Evolutionary conservation across 2,329 filamentous ascomycete genomes (phyloP).

Genomic region (Mollisiaceae sp.): DNA sequence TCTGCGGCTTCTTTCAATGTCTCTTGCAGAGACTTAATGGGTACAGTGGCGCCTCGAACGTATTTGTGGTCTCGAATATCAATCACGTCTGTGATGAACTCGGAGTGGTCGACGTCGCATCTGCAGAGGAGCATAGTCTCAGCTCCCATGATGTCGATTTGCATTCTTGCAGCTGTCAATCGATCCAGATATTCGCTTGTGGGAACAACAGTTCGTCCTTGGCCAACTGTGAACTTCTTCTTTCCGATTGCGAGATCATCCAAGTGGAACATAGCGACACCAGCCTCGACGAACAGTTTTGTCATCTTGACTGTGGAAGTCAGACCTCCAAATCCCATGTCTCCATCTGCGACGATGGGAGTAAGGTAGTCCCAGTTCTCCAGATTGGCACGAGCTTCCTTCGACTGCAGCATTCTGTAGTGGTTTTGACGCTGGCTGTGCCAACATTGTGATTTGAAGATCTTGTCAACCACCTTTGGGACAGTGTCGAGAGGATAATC

Average conservation of each 20-base stretch:
- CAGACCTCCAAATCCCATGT: constrained; percentile 50
- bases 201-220: constrained; percentile 48
- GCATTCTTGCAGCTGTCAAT: constrained; percentile 45
- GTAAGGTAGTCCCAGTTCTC: constrained; percentile 48
- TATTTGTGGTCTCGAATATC: constrained; percentile 48
- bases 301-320: constrained; percentile 49
- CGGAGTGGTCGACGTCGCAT: constrained; percentile 46
- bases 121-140: constrained; percentile 47
- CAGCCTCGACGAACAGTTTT: constrained; percentile 48
- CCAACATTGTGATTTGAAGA: constrained; percentile 49
- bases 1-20: constrained; percentile 36
- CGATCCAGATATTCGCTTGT: constrained; percentile 47
- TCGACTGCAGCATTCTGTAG: constrained; percentile 41
- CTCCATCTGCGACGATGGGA: constrained; percentile 49
- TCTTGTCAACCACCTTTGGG: constrained; percentile 47
- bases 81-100: constrained; percentile 47
- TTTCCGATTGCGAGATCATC: constrained; percentile 50
- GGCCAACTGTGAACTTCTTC: constrained; percentile 50
- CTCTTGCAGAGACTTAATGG: constrained; percentile 39
- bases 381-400: constrained; percentile 41
- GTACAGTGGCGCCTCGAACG: constrained; percentile 46
- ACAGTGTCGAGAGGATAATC: constrained; percentile 51
- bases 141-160: constrained; percentile 48
- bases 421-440: constrained; percentile 49
- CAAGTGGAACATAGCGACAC: constrained; percentile 50